Percentiles rank a stretch among this genome's conserved stretches.
These are phyloP conservation scores for Backusella liffmaniae DNA, from an alignment of 192 early-diverging fungal genomes.

Conservation along the genomic window DNA sequence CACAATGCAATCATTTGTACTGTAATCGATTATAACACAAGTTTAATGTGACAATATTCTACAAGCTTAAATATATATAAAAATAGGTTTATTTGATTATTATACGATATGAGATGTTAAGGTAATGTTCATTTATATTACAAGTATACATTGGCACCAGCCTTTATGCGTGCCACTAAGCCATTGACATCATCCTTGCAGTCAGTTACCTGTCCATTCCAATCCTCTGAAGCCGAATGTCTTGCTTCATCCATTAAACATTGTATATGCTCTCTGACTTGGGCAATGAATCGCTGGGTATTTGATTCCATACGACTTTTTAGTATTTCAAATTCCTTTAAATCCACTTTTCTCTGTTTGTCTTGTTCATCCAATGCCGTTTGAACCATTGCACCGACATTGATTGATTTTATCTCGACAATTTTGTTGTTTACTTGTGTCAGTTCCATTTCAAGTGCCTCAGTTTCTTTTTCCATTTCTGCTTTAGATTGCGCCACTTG, in stretches of 20 bases:
- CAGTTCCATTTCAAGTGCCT: neutral
- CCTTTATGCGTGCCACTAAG: constrained; percentile 2
- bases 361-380: neutral
- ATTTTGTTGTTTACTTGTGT: neutral
- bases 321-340: neutral
- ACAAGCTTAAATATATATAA: neutral
- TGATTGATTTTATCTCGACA: neutral
- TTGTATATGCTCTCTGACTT: neutral
- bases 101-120: neutral
- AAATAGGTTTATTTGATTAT: neutral
- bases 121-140: neutral
- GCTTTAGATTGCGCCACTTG: neutral
- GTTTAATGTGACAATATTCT: no score
- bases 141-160: neutral
- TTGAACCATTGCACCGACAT: neutral
- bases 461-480: neutral
- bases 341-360: neutral
- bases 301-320: constrained; percentile 1
- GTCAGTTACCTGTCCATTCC: neutral
- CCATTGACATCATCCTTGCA: neutral
- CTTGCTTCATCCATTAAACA: neutral
- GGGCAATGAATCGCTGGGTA: neutral
- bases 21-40: no score
- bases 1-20: no score
- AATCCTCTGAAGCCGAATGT: neutral